Base-by-base conservation (phyloP, 352 stramenopile species). In the Phytopythium cucurbitacearum region DNA sequence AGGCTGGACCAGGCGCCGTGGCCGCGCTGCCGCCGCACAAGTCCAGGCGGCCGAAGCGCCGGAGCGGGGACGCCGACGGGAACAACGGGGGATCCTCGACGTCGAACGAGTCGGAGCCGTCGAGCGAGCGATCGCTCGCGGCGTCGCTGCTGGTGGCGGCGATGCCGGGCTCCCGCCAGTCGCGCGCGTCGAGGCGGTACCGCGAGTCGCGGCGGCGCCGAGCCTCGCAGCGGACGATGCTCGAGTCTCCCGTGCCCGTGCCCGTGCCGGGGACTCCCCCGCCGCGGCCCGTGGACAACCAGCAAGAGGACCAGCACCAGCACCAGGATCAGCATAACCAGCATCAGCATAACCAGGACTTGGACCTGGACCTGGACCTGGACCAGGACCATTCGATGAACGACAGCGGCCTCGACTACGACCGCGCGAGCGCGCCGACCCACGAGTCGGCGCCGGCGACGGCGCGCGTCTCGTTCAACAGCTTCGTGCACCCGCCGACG, bases 41-140 rank as follows among this genome's bases (percentile, higher is more conserved):
- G 33, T 12, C 34, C 15, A 28, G 7, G n/a, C 28, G 46, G 10
- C 8, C 44, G 13, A 5, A 28, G 44, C 5, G 45, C 56, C 2
- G 53, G 21, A 40, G 56, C 42, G 2, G 42, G 46, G 36, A 65
- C 34, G 16, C 15, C 40, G 21, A 51, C 56, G 21, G 62, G 4
- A 52, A 73, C 33, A 68, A 73, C 49, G 69, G 67, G 54, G 60
- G 55, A 7, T 70, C 63, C 49, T 59, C 68, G 4, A 73, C 68
- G 1, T 76, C 68, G 32, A 76, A 68, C 53, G 68, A 73, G 58
- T 76, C 68, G 32, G 69, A 79, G 48, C 67, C 67, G 51, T 51
- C 41, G 5, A 74, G 59, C 44, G 67, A 76, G 49, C 66, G 59
- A 32, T 72, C 67, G 9, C 40, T 43, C 8, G 46, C 49, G 15